A percentile compares a stretch with the other conserved stretches of the same genome.
phyloP scores from a whole-genome alignment of 1,139 yeast genomes.

The Suzukiozyma palmioleophila region DNA sequence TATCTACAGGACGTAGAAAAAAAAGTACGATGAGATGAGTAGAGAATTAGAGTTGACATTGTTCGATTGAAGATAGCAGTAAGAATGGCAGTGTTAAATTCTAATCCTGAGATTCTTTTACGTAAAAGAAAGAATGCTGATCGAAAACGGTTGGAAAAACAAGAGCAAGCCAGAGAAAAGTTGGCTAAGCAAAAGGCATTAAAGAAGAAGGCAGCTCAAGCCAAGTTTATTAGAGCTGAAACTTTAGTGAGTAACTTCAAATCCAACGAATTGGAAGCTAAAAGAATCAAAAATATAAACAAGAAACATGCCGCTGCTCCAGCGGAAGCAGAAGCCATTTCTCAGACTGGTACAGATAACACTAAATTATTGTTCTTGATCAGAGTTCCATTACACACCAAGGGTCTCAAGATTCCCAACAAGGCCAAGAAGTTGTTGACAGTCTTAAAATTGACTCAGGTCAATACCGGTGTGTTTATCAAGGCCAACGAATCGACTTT shows the following conservation, averaged over 20 bases:
- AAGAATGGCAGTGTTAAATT: conserved; percentile 49
- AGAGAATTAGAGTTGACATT: not conserved
- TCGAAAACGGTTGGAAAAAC: conserved; percentile 62
- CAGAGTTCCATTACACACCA: conserved; percentile 54
- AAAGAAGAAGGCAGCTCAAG: conserved; percentile 30
- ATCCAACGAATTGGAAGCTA: conserved; percentile 61
- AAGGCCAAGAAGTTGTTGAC: conserved; percentile 59
- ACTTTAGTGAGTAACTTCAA: conserved; percentile 61
- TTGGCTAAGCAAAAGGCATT: conserved; percentile 29
- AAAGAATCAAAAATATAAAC: conserved; percentile 60
- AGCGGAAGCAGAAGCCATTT: conserved; percentile 10
- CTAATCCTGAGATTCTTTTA: conserved; percentile 71
- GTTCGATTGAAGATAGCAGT: not conserved
- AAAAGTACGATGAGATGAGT: conserved; percentile 3
- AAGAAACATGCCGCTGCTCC: conserved; percentile 36
- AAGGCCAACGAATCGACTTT: conserved; percentile 52
- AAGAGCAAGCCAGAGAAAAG: conserved; percentile 39
- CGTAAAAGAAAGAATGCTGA: conserved; percentile 77
- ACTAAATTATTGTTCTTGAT: conserved; percentile 59
- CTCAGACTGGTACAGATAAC: conserved; percentile 20
- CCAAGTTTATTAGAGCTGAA: conserved; percentile 68
- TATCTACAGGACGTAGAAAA: not conserved
- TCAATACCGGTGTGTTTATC: conserved; percentile 68
- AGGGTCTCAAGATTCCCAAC: conserved; percentile 60
- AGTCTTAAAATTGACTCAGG: conserved; percentile 53